These are phyloP conservation scores for Petrea volubilis DNA, from an alignment of 257 asterid genomes.

Conservation along the genomic window DNA sequence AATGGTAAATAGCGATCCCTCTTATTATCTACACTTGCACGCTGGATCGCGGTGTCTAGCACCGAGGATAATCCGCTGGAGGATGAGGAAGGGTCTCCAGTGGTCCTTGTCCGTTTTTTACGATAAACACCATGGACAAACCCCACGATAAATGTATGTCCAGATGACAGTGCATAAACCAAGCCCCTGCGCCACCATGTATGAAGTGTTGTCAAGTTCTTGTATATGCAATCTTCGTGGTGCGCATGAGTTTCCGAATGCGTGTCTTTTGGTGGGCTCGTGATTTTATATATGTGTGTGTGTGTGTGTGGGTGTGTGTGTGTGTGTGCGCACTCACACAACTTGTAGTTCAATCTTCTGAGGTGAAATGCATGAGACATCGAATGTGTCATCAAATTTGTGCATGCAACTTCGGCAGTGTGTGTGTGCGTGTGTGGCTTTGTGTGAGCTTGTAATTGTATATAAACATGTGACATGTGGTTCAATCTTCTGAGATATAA, in stretches of 20 bases:
- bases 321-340: background rate
- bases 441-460: too few species aligned
- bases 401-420: too few species aligned
- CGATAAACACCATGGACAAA: conserved; percentile 50
- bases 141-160: conserved; percentile 70
- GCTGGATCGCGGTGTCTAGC: conserved; percentile 29
- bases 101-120: conserved; percentile 62
- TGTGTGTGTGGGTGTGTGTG: background rate
- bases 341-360: background rate
- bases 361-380: too few species aligned
- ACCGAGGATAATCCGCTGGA: conserved; percentile 62
- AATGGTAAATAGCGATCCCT: conserved; percentile 9
- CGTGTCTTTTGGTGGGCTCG: too few species aligned
- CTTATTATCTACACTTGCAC: conserved; percentile 15
- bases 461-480: too few species aligned
- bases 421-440: too few species aligned
- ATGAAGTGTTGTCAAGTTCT: conserved; percentile 4
- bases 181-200: conserved; percentile 46
- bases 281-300: too few species aligned
- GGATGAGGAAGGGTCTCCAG: conserved; percentile 62
- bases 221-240: background rate
- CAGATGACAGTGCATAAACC: conserved; percentile 68
- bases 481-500: too few species aligned
- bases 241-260: background rate
- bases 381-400: too few species aligned